Evolutionary conservation across 2,329 filamentous ascomycete genomes (phyloP), one percentile per base, ranked within the genome.

Genomic region (Trichophyton equinum): DNA sequence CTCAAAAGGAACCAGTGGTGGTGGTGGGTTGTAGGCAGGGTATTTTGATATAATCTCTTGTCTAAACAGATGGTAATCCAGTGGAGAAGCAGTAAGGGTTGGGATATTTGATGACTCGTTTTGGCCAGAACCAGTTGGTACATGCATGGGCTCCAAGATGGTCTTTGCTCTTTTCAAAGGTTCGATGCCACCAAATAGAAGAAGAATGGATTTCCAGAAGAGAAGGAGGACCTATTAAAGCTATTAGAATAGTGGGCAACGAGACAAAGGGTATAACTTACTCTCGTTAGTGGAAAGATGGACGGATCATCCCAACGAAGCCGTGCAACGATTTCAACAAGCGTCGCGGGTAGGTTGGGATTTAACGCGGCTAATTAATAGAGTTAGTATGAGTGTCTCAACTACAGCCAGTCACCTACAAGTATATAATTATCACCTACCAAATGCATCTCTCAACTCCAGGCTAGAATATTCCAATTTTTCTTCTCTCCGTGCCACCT

Each of bases 11-110:
- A 97, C 85, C 4, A 88, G 75, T 1, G 89, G 87, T 59, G 85
- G 86, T 1, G 94, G 94, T 1, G 94, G 91, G 62, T 95, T 87
- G 72, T 99, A 99, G 2, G 94, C 89, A 9, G 94, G 94, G 71
- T 99, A 99, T 75, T 99, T 99, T 1, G 92, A 96, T 15, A 88
- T 95, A 62, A 99, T 92, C 72, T 99, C 94, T 72, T 96, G 92
- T 40, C 94, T 86, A 70, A 99, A 99, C 22, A 91, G 82, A 71
- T 99, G 92, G 70, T 99, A 99, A 69, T 99, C 94, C 9, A 99
- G 77, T 3, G 94, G 94, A 1, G 92, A 96, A 3, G 94, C 92
- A 1, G 89, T 95, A 63, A 99, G 92, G 51, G 88, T 79, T n/a
- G 86, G 86, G 66, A 88, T 86, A 67, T 85, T 85, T 46, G 73